Conservation (phyloP, 225 moss, liverwort and hornwort genomes). For the Straminergon stramineum region DNA sequence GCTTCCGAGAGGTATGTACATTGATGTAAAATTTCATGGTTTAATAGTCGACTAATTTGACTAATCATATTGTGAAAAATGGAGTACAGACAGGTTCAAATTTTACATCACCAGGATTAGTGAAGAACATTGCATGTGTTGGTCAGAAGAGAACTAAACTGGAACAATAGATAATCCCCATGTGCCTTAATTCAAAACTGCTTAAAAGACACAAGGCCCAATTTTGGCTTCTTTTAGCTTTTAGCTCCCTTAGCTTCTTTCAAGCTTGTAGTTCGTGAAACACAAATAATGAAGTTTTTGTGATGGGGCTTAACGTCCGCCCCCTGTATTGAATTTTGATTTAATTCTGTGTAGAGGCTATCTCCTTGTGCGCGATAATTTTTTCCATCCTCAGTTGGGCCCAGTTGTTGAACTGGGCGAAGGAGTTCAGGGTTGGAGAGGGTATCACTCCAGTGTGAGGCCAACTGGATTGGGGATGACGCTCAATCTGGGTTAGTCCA, state of each 20-base stretch:
- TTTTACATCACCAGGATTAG: not conserved
- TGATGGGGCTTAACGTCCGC: not conserved
- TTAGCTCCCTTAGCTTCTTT: not conserved
- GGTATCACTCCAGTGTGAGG: conserved; percentile 81
- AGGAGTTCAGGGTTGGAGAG: conserved; percentile 90
- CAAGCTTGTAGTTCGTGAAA: not conserved
- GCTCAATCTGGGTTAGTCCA: conserved; percentile 66
- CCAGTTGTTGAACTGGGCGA: conserved; percentile 60
- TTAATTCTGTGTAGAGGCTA: conserved; percentile 44
- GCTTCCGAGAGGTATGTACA: conserved; percentile 48
- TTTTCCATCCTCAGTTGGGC: conserved; percentile 70
- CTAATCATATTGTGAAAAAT: not conserved
- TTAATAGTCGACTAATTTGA: not conserved
- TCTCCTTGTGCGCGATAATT: conserved; percentile 78
- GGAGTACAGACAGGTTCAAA: not conserved
- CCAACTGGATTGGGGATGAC: conserved; percentile 63
- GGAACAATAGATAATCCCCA: not conserved
- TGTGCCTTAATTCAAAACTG: not conserved
- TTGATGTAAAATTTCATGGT: not conserved
- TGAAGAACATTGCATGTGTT: not conserved
- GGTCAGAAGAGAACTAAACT: not conserved
- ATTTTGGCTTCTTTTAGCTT: not conserved
- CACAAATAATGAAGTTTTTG: not conserved
- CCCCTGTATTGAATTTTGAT: not conserved
- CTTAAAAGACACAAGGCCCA: not conserved